A percentile compares a stretch with the other conserved stretches of the same genome.
These are phyloP conservation scores for Neoboletus brunneissimus DNA, from an alignment of 768 basidiomycete genomes.

Conservation along the genomic window DNA sequence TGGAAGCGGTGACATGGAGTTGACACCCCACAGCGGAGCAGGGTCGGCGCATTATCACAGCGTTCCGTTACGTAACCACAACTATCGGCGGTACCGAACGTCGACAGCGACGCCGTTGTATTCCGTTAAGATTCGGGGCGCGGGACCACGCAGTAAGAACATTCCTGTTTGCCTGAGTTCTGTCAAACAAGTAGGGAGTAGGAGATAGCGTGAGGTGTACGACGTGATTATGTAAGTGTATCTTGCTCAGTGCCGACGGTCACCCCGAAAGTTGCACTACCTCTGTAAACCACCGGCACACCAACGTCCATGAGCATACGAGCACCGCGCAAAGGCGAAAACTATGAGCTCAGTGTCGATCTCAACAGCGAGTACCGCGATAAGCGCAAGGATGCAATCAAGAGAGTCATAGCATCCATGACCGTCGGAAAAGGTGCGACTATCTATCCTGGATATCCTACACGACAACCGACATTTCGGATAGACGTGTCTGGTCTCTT, in stretches of 20 bases:
- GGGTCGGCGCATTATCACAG: not conserved
- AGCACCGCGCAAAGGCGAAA: constrained; percentile 79
- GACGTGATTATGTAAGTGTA: too few species aligned
- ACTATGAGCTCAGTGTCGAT: constrained; percentile 95
- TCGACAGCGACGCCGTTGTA: not conserved
- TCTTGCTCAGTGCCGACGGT: not conserved
- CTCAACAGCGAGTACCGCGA: constrained; percentile 96
- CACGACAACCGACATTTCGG: constrained; percentile 4
- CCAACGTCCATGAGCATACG: constrained; percentile 43
- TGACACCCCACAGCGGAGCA: not conserved
- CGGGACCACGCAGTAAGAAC: too few species aligned
- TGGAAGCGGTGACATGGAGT: not conserved
- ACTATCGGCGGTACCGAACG: not conserved
- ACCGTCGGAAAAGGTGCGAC: constrained; percentile 92
- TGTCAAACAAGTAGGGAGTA: too few species aligned
- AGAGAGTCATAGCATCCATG: constrained; percentile 96
- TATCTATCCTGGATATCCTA: not conserved
- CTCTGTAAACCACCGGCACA: constrained; percentile 2
- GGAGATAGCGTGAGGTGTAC: too few species aligned
- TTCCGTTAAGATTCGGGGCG: too few species aligned
- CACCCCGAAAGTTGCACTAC: not conserved
- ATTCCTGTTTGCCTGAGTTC: too few species aligned
- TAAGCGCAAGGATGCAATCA: constrained; percentile 97
- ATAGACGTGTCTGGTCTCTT: constrained; percentile 90
- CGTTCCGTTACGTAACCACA: not conserved